phyloP scores from a whole-genome alignment of 441 rosid genomes.

The Raphanus hybrid region DNA sequence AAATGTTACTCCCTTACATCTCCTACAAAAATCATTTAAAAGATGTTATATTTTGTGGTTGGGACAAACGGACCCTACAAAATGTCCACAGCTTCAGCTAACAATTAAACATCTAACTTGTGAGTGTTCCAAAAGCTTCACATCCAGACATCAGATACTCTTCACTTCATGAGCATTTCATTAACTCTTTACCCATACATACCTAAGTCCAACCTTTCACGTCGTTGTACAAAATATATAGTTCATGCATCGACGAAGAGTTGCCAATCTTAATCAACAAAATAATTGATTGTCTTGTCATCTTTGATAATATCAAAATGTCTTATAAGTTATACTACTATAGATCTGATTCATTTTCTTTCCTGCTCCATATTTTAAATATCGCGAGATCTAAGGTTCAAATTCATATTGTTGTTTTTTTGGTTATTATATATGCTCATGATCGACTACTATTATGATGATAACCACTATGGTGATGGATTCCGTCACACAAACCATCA shows the following conservation, averaged over 20 bases:
- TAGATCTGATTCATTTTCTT: slow-evolving; percentile 32
- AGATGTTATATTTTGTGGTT: slow-evolving; percentile 23
- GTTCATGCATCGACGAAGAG: slow-evolving; percentile 29
- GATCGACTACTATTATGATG: slow-evolving; percentile 1
- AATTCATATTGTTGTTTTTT: background rate
- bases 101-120: slow-evolving; percentile 44
- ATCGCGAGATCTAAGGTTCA: slow-evolving; percentile 27
- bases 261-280: slow-evolving; percentile 13
- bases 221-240: slow-evolving; percentile 18
- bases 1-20: background rate
- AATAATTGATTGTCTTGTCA: slow-evolving; percentile 18
- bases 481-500: background rate
- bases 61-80: slow-evolving; percentile 42
- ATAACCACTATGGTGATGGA: slow-evolving; percentile 1
- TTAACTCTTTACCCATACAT: slow-evolving; percentile 40
- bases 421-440: background rate
- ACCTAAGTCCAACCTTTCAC: slow-evolving; percentile 39
- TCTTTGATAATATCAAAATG: slow-evolving; percentile 20
- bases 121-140: slow-evolving; percentile 38
- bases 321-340: slow-evolving; percentile 17
- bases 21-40: too few relatives aligned
- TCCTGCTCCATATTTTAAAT: slow-evolving; percentile 22
- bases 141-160: slow-evolving; percentile 34
- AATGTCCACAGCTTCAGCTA: slow-evolving; percentile 29
- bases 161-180: slow-evolving; percentile 36